phyloP scores from a whole-genome alignment of 2,329 filamentous ascomycete genomes.

The Verticillium klebahnii region DNA sequence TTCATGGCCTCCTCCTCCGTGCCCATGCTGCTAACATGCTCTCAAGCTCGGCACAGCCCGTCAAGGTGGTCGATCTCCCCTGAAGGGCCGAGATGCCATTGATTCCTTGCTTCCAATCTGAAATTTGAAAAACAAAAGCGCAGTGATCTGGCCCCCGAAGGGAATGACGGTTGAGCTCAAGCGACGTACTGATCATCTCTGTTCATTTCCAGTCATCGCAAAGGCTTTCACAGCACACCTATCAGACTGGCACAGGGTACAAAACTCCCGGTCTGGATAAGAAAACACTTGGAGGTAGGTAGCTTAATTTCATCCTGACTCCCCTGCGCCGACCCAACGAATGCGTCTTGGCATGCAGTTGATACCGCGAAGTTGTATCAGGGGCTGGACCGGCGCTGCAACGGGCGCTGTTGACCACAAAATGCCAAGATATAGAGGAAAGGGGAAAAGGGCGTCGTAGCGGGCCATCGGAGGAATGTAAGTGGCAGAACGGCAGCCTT shows the following conservation, averaged over 20 bases:
- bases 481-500: no score
- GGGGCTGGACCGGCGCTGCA: background rate
- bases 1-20: background rate
- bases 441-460: background rate
- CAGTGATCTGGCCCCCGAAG: background rate
- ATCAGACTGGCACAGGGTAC: background rate
- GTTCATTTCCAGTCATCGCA: background rate
- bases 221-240: background rate
- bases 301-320: background rate
- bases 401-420: background rate
- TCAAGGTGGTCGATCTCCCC: background rate
- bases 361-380: background rate
- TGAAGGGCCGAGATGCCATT: background rate
- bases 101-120: background rate
- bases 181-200: background rate
- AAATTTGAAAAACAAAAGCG: background rate
- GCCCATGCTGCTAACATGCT: background rate
- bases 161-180: background rate
- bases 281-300: background rate
- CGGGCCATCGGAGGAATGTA: background rate
- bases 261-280: background rate
- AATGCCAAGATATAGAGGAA: background rate
- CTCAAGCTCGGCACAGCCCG: background rate
- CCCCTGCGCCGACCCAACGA: background rate
- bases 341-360: background rate